Conservation (phyloP, 1,284 basidiomycete species). For the Wolfiporia cocos region DNA sequence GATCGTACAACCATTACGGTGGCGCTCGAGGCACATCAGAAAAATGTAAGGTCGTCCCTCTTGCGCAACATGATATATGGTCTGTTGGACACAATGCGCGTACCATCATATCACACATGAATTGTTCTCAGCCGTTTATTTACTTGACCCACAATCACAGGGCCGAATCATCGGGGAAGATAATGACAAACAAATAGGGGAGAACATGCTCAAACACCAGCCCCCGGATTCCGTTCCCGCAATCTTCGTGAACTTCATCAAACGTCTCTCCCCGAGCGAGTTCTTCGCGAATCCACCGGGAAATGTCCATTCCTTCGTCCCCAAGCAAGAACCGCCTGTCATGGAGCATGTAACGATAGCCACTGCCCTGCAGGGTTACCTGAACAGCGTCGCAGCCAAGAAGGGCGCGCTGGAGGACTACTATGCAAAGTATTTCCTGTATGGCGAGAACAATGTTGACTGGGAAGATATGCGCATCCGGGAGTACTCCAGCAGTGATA, state of each 20-base stretch:
- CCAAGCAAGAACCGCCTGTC: neutral
- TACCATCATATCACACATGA: constrained; percentile 11
- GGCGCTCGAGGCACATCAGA: constrained; percentile 26
- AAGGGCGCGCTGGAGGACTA: constrained; percentile 7
- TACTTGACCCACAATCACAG: too few relatives aligned
- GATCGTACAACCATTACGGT: constrained; percentile 20
- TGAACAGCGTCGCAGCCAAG: neutral
- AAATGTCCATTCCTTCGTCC: neutral
- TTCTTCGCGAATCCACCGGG: neutral
- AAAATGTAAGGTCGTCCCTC: constrained; percentile 19
- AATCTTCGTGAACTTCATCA: neutral
- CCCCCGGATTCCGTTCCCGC: neutral
- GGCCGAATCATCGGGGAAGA: constrained; percentile 5
- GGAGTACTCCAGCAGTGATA: constrained; percentile 27
- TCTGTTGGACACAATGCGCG: neutral
- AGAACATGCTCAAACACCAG: neutral
- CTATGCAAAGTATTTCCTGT: constrained; percentile 1
- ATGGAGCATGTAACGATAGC: neutral
- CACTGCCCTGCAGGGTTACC: neutral
- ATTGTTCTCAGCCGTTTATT: neutral
- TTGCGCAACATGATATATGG: neutral
- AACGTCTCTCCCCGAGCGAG: neutral
- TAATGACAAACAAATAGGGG: neutral
- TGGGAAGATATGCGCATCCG: constrained; percentile 35
- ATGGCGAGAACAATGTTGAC: constrained; percentile 11